Evolutionary conservation across 2,329 filamentous ascomycete species (phyloP).

Genomic region (Diaporthe ampelina): DNA sequence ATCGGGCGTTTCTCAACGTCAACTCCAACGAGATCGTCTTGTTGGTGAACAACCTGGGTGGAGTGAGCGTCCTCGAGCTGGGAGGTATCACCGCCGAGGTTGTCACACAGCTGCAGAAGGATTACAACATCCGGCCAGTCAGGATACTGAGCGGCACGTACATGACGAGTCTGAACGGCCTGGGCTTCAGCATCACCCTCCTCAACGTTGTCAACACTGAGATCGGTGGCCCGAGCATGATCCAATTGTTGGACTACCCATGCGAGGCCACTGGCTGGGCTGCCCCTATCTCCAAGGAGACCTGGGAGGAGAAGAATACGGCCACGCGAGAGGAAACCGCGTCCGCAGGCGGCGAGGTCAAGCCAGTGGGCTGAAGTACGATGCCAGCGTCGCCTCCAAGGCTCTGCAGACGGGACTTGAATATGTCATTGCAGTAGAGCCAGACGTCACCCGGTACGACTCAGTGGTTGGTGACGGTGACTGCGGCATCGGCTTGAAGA

Average conservation of each 20-base stretch:
- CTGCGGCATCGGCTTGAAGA: slow-evolving; percentile 87
- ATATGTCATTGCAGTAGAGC: slow-evolving; percentile 75
- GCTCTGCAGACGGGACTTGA: slow-evolving; percentile 71
- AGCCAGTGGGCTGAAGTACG: slow-evolving; percentile 66
- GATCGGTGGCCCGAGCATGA: slow-evolving; percentile 71
- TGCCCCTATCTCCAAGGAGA: slow-evolving; percentile 71
- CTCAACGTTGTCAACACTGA: slow-evolving; percentile 74
- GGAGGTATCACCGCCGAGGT: slow-evolving; percentile 80
- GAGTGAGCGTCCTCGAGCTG: slow-evolving; percentile 79
- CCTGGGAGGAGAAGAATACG: slow-evolving; percentile 72
- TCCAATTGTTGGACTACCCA: slow-evolving; percentile 78
- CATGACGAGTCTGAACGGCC: slow-evolving; percentile 84
- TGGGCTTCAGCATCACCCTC: slow-evolving; percentile 81
- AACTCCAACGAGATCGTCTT: slow-evolving; percentile 75
- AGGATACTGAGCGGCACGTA: slow-evolving; percentile 78
- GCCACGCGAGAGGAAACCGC: slow-evolving; percentile 59
- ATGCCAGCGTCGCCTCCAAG: slow-evolving; percentile 63
- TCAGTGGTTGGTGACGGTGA: slow-evolving; percentile 92
- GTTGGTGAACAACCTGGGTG: slow-evolving; percentile 82
- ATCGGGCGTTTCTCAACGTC: slow-evolving; percentile 78
- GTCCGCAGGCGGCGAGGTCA: slow-evolving; percentile 49
- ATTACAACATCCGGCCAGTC: slow-evolving; percentile 72
- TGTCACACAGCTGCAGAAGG: slow-evolving; percentile 69
- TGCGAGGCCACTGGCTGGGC: slow-evolving; percentile 80
- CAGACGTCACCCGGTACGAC: slow-evolving; percentile 80